phyloP scores from a whole-genome alignment of 1,284 basidiomycete species.

The Marasmius fiardii region DNA sequence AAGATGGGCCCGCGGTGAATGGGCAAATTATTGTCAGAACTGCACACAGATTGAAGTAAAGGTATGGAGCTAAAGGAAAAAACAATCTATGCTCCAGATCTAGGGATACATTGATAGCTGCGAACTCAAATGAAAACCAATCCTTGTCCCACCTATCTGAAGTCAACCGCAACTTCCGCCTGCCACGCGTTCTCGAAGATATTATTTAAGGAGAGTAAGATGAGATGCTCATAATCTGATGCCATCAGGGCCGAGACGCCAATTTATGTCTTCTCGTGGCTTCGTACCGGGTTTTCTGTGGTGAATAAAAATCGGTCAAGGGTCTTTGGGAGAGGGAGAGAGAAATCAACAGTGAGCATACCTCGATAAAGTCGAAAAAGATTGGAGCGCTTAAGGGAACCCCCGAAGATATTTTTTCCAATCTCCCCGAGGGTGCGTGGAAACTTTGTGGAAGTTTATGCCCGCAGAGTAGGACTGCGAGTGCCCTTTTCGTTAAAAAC shows the following conservation, averaged over 20 bases:
- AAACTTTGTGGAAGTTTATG: constrained; percentile 27
- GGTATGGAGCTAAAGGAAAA: no score
- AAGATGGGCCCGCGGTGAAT: no score
- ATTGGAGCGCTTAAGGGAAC: constrained; percentile 23
- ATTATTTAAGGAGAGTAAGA: constrained; percentile 37
- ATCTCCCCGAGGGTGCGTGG: constrained; percentile 22
- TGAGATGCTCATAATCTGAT: constrained; percentile 37
- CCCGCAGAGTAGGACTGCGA: constrained; percentile 15
- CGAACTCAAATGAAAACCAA: no score
- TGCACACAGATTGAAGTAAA: no score
- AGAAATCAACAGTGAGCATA: no score
- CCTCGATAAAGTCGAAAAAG: constrained; percentile 35
- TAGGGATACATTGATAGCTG: no score
- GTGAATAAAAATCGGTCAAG: no score
- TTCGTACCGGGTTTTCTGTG: constrained; percentile 23
- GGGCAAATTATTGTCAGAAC: no score
- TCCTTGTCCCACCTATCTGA: no score
- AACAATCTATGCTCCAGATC: no score
- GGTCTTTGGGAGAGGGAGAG: no score
- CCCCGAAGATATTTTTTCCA: constrained; percentile 19
- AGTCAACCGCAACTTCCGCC: constrained; percentile 38
- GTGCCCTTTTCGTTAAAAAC: constrained; percentile 16
- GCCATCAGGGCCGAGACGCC: constrained; percentile 23
- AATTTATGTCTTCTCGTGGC: constrained; percentile 21
- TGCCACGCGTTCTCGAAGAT: constrained; percentile 41